Evolutionary conservation across 164 flowering plant species (phyloP), one percentile per base, ranked within the genome.

Genomic region (Nymphaea thermarum): DNA sequence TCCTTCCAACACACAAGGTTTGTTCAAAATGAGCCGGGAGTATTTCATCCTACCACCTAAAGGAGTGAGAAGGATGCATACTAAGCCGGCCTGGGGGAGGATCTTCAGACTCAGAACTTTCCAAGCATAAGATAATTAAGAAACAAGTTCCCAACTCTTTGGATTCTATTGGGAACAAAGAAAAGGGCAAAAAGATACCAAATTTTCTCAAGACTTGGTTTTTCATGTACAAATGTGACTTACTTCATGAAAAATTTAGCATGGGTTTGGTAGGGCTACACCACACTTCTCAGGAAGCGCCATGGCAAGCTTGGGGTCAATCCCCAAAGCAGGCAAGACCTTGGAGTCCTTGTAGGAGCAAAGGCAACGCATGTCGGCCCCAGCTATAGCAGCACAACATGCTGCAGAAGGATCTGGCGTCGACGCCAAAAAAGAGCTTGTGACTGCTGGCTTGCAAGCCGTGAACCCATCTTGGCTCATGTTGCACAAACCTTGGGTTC

Each of bases 221-320:
- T 25, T 25, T 25, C 36, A 25, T 25, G 36, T 25, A 25, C 1
- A 25, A 25, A 25, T 25, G 36, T 25, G 36, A 25, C 36, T 25
- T 17, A 43, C 42, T 2, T 42, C n/a, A n/a, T 0, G 36, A 25
- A 8, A 43, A 65, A 15, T 43, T 44, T 71, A 79, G 75, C 85
- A 82, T 36, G 66, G 45, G 63, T 67, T 17, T 10, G 82, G 73
- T 60, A 62, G 68, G 62, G 85, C 75, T 43, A 86, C 68, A 18
- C 78, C 77, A 79, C 91, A 86, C 74, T 83, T 84, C 12, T 18
- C 64, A 59, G 88, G 88, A 12, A 86, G 86, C 71, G 80, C 73
- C 74, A 82, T 62, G 43, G 88, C 88, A 61, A 82, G 83, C 0
- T 72, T 68, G 0, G 86, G 86, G 47, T 85, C 84, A 3, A 86